Percentiles rank a stretch among this genome's conserved stretches.
These are phyloP conservation scores for Monascus ruber DNA, from an alignment of 2,329 filamentous ascomycete species.

Conservation along the genomic window DNA sequence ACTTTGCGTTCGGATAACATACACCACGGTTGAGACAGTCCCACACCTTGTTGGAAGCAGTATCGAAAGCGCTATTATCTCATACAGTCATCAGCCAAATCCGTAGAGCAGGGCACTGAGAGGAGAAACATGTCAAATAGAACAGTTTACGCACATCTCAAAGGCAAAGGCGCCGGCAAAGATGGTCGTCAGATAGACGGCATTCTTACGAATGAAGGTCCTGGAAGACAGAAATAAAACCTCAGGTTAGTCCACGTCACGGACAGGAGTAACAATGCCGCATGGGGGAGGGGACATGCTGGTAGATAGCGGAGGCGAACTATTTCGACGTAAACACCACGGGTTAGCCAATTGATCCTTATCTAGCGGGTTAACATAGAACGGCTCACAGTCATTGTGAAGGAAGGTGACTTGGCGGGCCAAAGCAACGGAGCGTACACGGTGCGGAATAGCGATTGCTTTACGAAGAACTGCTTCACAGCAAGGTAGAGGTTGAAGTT, in stretches of 20 bases:
- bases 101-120: conserved; percentile 1
- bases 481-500: conserved; percentile 17
- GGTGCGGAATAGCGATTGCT: too few species aligned
- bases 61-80: conserved; percentile 63
- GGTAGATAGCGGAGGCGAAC: conserved; percentile 47
- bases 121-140: not conserved
- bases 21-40: conserved; percentile 84
- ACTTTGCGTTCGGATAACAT: conserved; percentile 35
- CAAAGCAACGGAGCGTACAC: not conserved
- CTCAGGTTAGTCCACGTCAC: conserved; percentile 8
- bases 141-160: conserved; percentile 62
- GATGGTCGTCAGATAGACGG: conserved; percentile 72
- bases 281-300: conserved; percentile 36
- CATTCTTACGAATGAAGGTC: conserved; percentile 75
- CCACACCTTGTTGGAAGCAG: conserved; percentile 74
- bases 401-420: conserved; percentile 1
- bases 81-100: conserved; percentile 2
- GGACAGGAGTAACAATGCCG: conserved; percentile 3
- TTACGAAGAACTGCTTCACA: too few species aligned
- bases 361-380: conserved; percentile 1
- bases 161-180: conserved; percentile 83
- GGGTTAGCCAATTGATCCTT: conserved; percentile 23
- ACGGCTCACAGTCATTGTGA: conserved; percentile 50
- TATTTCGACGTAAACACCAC: conserved; percentile 20
- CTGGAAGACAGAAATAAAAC: conserved; percentile 37